A percentile compares a stretch with the other conserved stretches of the same genome.
phyloP scores from a whole-genome alignment of 257 asterid species.

The Coffea eugenioides region DNA sequence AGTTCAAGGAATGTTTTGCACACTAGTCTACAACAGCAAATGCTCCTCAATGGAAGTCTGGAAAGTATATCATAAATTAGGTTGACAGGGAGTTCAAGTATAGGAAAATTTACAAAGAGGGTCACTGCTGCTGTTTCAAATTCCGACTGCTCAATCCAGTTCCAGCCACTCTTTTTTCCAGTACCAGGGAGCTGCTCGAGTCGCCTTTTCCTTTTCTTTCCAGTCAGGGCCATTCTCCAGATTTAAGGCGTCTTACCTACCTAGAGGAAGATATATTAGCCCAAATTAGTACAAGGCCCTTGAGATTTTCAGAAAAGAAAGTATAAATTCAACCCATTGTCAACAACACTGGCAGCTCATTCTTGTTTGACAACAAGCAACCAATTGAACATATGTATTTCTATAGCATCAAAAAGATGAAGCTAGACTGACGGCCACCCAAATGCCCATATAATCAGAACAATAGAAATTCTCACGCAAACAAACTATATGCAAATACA shows the following conservation, averaged over 20 bases:
- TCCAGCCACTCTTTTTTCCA: neutral
- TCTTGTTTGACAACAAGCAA: neutral
- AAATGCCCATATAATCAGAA: neutral
- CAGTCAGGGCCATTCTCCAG: neutral
- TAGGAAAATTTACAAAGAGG: constrained; percentile 13
- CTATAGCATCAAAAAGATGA: neutral
- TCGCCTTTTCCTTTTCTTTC: neutral
- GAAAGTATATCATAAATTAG: constrained; percentile 44
- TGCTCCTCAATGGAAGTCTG: constrained; percentile 45
- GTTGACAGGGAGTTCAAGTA: constrained; percentile 49
- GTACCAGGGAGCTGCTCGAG: neutral
- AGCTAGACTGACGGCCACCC: neutral
- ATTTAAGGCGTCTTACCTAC: neutral
- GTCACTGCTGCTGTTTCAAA: constrained; percentile 9
- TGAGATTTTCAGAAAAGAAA: neutral
- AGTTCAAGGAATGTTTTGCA: constrained; percentile 38
- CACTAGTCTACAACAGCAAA: constrained; percentile 32
- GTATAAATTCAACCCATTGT: neutral
- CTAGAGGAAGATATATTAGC: neutral
- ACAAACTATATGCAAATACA: neutral
- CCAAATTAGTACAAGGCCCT: neutral
- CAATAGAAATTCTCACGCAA: neutral
- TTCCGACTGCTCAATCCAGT: constrained; percentile 3
- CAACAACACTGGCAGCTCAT: neutral
- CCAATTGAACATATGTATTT: neutral